These are phyloP conservation scores for Aspergillus bridgeri DNA, from an alignment of 495 filamentous ascomycete species.

Conservation along the genomic window DNA sequence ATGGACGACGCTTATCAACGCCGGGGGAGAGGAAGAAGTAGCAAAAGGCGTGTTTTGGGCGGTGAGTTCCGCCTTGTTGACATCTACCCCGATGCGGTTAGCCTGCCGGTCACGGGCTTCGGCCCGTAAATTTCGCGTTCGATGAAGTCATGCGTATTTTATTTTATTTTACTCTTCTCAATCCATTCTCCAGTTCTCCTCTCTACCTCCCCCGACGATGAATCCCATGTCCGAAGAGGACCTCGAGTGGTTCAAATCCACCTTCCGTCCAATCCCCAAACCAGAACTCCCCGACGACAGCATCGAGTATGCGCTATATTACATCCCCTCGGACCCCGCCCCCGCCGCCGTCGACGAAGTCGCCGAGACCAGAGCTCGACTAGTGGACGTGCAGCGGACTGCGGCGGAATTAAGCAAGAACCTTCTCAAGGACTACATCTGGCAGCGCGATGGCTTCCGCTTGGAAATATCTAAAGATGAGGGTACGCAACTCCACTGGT, in stretches of 20 bases:
- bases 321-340: conserved; percentile 49
- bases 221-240: conserved; percentile 46
- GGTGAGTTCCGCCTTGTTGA: conserved; percentile 36
- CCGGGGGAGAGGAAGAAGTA: not conserved
- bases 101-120: conserved; percentile 24
- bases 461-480: conserved; percentile 59
- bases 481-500: conserved; percentile 34
- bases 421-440: conserved; percentile 81
- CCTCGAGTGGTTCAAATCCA: conserved; percentile 48
- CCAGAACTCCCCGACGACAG: conserved; percentile 76
- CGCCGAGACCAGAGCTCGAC: conserved; percentile 51
- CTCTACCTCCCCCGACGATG: conserved; percentile 24
- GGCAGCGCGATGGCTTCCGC: conserved; percentile 81
- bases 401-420: conserved; percentile 59
- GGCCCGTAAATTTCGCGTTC: conserved; percentile 27
- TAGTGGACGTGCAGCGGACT: conserved; percentile 68
- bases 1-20: conserved; percentile 25
- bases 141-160: conserved; percentile 37
- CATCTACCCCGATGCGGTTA: conserved; percentile 36
- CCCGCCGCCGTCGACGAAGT: conserved; percentile 45
- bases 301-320: conserved; percentile 79
- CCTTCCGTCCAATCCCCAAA: conserved; percentile 59
- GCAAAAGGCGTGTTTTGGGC: conserved; percentile 40
- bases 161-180: not conserved
- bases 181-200: not conserved